Percentiles rank a stretch among this genome's conserved stretches.
Conservation (phyloP, 2,329 filamentous ascomycete genomes). For the Neophaeococcomyces aloes region DNA sequence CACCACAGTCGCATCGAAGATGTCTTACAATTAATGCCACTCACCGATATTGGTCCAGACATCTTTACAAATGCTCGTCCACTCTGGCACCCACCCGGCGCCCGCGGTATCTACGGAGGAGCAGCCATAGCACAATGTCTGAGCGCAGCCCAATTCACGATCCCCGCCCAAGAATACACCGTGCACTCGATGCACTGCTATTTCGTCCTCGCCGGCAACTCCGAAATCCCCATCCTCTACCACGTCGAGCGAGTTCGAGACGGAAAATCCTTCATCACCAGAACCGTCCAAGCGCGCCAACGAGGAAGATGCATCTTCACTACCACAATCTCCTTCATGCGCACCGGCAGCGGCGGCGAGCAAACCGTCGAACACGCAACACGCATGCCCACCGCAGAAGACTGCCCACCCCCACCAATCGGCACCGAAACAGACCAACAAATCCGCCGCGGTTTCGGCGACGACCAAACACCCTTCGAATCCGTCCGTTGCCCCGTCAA, state of each 20-base stretch:
- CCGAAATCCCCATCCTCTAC: conserved; percentile 77
- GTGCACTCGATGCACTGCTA: conserved; percentile 99
- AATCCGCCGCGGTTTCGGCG: background rate
- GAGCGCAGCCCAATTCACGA: conserved; percentile 76
- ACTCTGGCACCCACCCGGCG: conserved; percentile 84
- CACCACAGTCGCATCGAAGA: conserved; percentile 77
- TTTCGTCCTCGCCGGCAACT: conserved; percentile 84
- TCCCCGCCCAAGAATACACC: conserved; percentile 59
- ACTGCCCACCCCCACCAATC: conserved; percentile 28
- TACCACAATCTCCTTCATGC: conserved; percentile 80
- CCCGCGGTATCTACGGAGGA: conserved; percentile 87
- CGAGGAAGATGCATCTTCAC: conserved; percentile 86
- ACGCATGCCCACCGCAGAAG: conserved; percentile 42
- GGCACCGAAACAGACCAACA: background rate
- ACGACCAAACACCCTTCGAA: conserved; percentile 25
- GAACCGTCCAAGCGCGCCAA: conserved; percentile 93
- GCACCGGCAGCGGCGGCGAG: conserved; percentile 47
- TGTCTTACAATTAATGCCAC: conserved; percentile 70
- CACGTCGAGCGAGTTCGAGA: conserved; percentile 90
- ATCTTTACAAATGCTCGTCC: conserved; percentile 88
- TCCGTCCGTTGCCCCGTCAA: conserved; percentile 38
- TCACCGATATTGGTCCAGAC: conserved; percentile 54
- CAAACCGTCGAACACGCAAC: conserved; percentile 55
- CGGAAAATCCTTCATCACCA: conserved; percentile 77
- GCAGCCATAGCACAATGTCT: conserved; percentile 88